Evolutionary conservation across 805 yeast species (phyloP).

Genomic region (Hanseniaspora nectarophila): DNA sequence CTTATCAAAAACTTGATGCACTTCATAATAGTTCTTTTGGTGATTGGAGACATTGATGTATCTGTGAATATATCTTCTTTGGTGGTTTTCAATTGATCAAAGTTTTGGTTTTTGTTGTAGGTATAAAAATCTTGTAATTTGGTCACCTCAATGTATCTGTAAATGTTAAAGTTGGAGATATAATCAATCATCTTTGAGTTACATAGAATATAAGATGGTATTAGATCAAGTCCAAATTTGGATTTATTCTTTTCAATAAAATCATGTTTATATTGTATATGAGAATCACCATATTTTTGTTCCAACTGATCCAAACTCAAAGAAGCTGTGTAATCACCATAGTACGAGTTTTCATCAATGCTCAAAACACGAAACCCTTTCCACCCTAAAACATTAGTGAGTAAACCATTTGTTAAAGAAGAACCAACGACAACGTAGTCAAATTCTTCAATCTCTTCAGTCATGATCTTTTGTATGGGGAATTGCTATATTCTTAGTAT

Average conservation of each 20-base stretch:
- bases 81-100: slow-evolving; percentile 73
- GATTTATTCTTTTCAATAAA: slow-evolving; percentile 28
- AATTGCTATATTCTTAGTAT: not conserved
- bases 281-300: slow-evolving; percentile 68
- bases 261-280: slow-evolving; percentile 26
- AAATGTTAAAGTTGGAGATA: slow-evolving; percentile 71
- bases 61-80: slow-evolving; percentile 91
- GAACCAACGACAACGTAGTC: slow-evolving; percentile 91
- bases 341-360: slow-evolving; percentile 69
- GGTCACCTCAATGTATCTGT: slow-evolving; percentile 84
- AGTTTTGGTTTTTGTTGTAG: slow-evolving; percentile 71
- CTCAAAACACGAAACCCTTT: slow-evolving; percentile 94
- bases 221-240: slow-evolving; percentile 77
- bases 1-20: slow-evolving; percentile 25
- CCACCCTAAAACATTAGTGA: slow-evolving; percentile 94
- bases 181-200: slow-evolving; percentile 53
- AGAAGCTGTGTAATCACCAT: slow-evolving; percentile 83
- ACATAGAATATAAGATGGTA: slow-evolving; percentile 81
- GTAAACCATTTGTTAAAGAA: slow-evolving; percentile 73
- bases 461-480: not conserved
- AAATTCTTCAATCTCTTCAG: slow-evolving; percentile 48
- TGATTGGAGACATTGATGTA: slow-evolving; percentile 57
- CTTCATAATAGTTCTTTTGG: slow-evolving; percentile 54
- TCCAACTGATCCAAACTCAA: slow-evolving; percentile 75
- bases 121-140: slow-evolving; percentile 81